phyloP scores from a whole-genome alignment of 169 alveolate species.

The Miamiensis avidus region DNA sequence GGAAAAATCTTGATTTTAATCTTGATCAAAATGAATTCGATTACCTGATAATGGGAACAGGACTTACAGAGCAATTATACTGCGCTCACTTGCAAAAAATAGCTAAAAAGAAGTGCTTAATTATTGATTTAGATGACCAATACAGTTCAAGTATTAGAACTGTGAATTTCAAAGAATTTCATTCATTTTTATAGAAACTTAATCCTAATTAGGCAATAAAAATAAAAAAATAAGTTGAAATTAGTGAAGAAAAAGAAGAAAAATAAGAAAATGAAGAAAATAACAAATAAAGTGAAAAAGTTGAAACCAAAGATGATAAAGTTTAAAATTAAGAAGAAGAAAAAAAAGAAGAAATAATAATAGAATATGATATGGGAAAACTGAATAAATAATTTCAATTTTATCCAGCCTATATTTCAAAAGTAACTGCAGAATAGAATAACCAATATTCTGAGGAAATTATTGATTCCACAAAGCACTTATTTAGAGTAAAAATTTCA shows the following conservation, averaged over 20 bases:
- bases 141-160: constrained; percentile 20
- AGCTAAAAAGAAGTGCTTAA: constrained; percentile 11
- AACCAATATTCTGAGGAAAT: not conserved
- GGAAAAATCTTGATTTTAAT: constrained; percentile 18
- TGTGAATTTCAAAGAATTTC: constrained; percentile 17
- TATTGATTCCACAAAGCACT: not conserved
- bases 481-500: not conserved
- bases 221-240: not conserved
- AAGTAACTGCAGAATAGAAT: not conserved
- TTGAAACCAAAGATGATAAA: not conserved
- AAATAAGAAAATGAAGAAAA: constrained; percentile 4
- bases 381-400: no score
- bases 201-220: not conserved
- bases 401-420: not conserved
- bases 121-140: constrained; percentile 2
- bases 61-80: constrained; percentile 30
- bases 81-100: constrained; percentile 28
- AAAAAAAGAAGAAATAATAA: no score
- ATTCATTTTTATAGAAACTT: no score
- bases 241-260: not conserved
- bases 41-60: constrained; percentile 35
- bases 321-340: not conserved
- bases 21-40: constrained; percentile 29
- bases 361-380: not conserved
- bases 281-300: not conserved